Evolutionary conservation across 345 rosid species (phyloP), one percentile per base, ranked within the genome.

Genomic region (Bruguiera gymnorhiza): DNA sequence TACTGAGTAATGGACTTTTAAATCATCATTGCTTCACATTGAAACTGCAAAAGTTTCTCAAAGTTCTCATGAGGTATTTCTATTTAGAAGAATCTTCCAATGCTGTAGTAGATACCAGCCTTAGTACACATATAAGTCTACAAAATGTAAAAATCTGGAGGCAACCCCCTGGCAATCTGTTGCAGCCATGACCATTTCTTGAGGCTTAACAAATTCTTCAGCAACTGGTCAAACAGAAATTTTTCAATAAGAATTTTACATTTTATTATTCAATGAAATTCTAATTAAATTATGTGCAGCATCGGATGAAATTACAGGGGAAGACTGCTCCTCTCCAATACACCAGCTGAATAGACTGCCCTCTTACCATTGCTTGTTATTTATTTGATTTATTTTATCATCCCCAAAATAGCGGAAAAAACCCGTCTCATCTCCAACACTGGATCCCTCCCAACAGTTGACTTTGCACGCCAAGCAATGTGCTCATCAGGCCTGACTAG

Each of bases 401-500:
- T 24, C 55, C 87, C 84, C 72, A 94, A 77, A 30, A 84, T 62
- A 19, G 83, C 75, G 69, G 86, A 67, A 67, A 91, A 89, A 60
- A 78, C 86, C 82, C 46, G 80, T 67, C 70, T 75, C 91, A 89
- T 89, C 81, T 83, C 86, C 51, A 48, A 34, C 63, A 74, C 56
- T n/a, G 79, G 84, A 63, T 89, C 87, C 31, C 67, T 78, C 2
- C 65, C 31, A 31, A 86, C 63, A 57, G 69, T 51, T 8, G 90
- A 85, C 76, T 82, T 87, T 13, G 24, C 71, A 30, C 92, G 81
- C 98, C 97, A 91, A 29, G 85, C 97, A 36, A 91, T 80, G 80
- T 94, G 96, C 65, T 89, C 88, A 39, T 91, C 97, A 0, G 96
- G 96, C 74, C 98, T 82, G 59, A 88, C 93, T 65, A 89, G 79